Conservation (phyloP, 2,329 filamentous ascomycete species). For the Penicillium sp. region DNA sequence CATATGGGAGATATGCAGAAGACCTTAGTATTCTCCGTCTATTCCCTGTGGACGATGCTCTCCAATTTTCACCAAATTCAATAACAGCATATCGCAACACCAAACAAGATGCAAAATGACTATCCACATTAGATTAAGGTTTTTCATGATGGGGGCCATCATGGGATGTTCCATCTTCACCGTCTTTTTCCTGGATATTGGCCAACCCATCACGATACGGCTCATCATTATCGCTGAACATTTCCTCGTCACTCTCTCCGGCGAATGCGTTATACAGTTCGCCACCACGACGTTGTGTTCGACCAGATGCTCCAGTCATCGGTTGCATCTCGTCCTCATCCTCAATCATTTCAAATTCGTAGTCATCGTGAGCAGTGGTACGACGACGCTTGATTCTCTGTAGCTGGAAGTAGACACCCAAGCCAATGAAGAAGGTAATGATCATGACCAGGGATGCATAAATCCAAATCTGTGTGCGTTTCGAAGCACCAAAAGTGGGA, state of each 20-base stretch:
- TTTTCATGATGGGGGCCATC: constrained; percentile 12
- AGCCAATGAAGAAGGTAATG: constrained; percentile 66
- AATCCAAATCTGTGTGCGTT: constrained; percentile 85
- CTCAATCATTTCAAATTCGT: constrained; percentile 89
- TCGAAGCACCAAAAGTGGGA: constrained; percentile 80
- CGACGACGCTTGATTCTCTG: constrained; percentile 67
- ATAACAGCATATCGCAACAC: constrained; percentile 13
- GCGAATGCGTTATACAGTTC: constrained; percentile 98
- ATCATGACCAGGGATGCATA: constrained; percentile 81
- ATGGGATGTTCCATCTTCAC: constrained; percentile 11
- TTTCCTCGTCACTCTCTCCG: constrained; percentile 72
- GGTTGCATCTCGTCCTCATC: constrained; percentile 57
- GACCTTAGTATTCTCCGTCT: constrained; percentile 7
- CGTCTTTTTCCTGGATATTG: constrained; percentile 18
- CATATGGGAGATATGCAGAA: constrained; percentile 11
- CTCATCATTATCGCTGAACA: constrained; percentile 42
- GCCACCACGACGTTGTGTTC: constrained; percentile 57
- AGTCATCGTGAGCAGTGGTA: constrained; percentile 68
- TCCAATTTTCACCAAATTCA: constrained; percentile 4
- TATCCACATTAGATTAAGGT: constrained; percentile 9
- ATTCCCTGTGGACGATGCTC: background rate
- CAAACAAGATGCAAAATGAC: constrained; percentile 13
- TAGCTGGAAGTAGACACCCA: constrained; percentile 73
- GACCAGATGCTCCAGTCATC: constrained; percentile 42
- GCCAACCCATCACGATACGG: constrained; percentile 28